phyloP scores from a whole-genome alignment of 306 rosid species.

The Luffa aegyptiaca region DNA sequence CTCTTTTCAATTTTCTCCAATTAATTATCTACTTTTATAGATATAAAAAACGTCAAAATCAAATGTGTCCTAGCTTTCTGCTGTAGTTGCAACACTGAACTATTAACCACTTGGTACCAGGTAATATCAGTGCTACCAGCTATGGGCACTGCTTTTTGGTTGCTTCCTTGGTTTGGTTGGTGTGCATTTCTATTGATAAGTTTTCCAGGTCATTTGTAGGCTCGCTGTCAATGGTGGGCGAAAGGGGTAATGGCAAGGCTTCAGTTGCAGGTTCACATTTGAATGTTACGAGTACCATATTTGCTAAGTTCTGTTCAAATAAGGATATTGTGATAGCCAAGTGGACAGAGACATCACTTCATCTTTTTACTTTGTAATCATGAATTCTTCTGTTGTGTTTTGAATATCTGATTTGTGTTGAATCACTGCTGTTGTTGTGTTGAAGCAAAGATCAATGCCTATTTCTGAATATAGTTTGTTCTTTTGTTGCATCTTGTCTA shows the following conservation, averaged over 20 bases:
- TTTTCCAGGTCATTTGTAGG: not conserved
- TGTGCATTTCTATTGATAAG: not conserved
- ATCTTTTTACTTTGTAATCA: not conserved
- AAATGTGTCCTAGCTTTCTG: not conserved
- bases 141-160: not conserved
- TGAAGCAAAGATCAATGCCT: not conserved
- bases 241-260: not conserved
- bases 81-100: not conserved
- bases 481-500: not conserved
- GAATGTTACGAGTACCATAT: not conserved
- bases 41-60: not conserved
- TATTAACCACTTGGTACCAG: not conserved
- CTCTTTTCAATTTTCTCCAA: not conserved
- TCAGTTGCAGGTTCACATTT: not conserved
- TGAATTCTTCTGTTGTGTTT: not conserved
- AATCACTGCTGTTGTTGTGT: not conserved
- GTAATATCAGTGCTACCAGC: not conserved
- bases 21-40: not conserved
- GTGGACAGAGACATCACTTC: not conserved
- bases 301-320: slow-evolving; percentile 18
- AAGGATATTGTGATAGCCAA: slow-evolving; percentile 7
- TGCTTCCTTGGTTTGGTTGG: not conserved
- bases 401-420: not conserved
- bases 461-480: not conserved
- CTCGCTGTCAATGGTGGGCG: not conserved